These are phyloP conservation scores for Fraxinus pennsylvanica DNA, from an alignment of 257 asterid species.

Conservation along the genomic window DNA sequence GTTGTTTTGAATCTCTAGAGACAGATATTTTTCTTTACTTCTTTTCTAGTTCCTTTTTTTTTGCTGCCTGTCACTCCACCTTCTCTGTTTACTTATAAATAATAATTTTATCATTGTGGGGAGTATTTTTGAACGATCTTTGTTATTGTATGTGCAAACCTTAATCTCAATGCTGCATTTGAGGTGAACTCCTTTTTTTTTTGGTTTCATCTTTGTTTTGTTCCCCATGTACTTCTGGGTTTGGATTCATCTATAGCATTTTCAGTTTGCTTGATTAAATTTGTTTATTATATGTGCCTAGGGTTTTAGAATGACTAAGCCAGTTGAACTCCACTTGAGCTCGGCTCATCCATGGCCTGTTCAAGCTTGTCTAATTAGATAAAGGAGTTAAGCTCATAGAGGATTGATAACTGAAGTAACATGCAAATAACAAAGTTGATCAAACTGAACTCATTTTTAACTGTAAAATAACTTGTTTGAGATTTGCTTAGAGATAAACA, in stretches of 20 bases:
- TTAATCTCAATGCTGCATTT: neutral
- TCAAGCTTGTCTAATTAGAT: neutral
- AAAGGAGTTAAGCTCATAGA: neutral
- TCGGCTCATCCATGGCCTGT: constrained; percentile 9
- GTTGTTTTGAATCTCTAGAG: too few species aligned
- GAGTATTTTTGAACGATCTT: neutral
- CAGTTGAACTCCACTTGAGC: constrained; percentile 13
- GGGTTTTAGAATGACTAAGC: neutral
- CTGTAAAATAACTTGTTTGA: neutral
- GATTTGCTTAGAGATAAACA: constrained; percentile 5
- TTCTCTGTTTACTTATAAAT: neutral
- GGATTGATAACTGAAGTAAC: neutral
- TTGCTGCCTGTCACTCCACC: too few species aligned
- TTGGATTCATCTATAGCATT: too few species aligned
- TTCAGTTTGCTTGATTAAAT: too few species aligned
- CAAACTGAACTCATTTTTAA: neutral
- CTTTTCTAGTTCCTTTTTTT: too few species aligned
- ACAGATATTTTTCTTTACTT: too few species aligned
- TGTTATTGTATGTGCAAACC: neutral
- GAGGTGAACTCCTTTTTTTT: neutral
- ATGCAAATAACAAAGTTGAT: neutral
- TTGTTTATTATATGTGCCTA: too few species aligned
- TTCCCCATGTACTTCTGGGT: neutral
- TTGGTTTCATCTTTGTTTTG: neutral
- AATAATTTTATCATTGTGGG: neutral